phyloP scores from a whole-genome alignment of 2,329 filamentous ascomycete species.

The Proliferodiscus dingleyae region DNA sequence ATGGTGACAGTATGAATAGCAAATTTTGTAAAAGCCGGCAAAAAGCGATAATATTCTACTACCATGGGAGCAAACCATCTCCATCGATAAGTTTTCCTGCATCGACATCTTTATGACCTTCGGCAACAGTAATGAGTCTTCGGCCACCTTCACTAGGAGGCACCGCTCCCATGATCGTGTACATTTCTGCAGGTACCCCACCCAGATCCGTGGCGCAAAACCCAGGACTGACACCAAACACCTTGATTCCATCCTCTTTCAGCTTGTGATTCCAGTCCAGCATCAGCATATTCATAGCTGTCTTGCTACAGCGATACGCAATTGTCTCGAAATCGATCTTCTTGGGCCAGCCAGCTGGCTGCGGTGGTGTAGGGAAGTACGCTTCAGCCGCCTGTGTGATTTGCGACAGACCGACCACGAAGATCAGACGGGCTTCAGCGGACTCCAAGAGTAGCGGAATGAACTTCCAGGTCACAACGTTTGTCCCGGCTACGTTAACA shows the following conservation, averaged over 20 bases:
- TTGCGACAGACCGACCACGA: constrained; percentile 39
- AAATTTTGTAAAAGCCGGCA: too few species aligned
- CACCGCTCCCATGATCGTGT: constrained; percentile 23
- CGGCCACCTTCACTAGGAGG: constrained; percentile 34
- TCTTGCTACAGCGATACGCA: constrained; percentile 40
- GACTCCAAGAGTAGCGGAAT: constrained; percentile 38
- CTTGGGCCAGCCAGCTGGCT: constrained; percentile 40
- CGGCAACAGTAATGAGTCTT: constrained; percentile 37
- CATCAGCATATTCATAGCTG: constrained; percentile 46
- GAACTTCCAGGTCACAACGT: constrained; percentile 30
- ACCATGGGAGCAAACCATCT: too few species aligned
- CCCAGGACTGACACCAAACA: constrained; percentile 44
- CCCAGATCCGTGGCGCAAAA: constrained; percentile 44
- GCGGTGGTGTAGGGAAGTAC: constrained; percentile 15
- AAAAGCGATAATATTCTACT: too few species aligned
- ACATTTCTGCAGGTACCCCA: constrained; percentile 19
- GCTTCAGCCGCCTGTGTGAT: constrained; percentile 28
- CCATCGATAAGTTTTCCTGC: constrained; percentile 34
- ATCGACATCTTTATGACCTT: constrained; percentile 39
- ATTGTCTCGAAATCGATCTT: constrained; percentile 20
- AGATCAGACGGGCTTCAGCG: constrained; percentile 40
- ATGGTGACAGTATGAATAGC: too few species aligned
- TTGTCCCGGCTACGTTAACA: constrained; percentile 31
- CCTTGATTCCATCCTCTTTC: constrained; percentile 45
- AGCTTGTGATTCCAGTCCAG: constrained; percentile 40